Evolutionary conservation across 2,329 filamentous ascomycete species (phyloP).

Genomic region (Helotiales sp.): DNA sequence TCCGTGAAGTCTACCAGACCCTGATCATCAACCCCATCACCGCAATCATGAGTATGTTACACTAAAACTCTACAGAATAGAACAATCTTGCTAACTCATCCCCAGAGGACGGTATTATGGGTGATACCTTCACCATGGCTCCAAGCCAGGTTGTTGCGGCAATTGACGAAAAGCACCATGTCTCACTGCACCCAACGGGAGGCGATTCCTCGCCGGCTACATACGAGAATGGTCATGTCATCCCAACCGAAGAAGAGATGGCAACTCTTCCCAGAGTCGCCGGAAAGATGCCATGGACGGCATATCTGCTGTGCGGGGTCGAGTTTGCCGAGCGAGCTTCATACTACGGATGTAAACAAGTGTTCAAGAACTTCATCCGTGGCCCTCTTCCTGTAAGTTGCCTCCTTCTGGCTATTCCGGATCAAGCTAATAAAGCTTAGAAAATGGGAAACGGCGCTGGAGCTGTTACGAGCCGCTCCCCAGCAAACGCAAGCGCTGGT

Average conservation of each 20-base stretch:
- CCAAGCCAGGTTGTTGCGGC: conserved; percentile 24
- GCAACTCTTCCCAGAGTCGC: conserved; percentile 64
- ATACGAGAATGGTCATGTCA: conserved; percentile 26
- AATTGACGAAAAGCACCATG: conserved; percentile 27
- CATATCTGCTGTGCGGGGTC: conserved; percentile 73
- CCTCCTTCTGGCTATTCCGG: conserved; percentile 27
- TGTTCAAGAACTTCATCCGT: conserved; percentile 66
- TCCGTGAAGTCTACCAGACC: conserved; percentile 4
- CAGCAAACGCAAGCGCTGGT: conserved; percentile 49
- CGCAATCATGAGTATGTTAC: conserved; percentile 25
- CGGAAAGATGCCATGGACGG: conserved; percentile 68
- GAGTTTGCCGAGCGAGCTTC: conserved; percentile 79
- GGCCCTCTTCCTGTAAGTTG: conserved; percentile 57
- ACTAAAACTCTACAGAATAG: background rate
- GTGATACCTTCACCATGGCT: conserved; percentile 28
- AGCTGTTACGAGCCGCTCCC: conserved; percentile 30
- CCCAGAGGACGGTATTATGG: conserved; percentile 25
- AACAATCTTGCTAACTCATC: conserved; percentile 1
- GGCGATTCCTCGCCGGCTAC: conserved; percentile 12
- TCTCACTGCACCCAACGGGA: conserved; percentile 8
- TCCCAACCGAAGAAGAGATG: conserved; percentile 62
- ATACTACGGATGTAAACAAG: conserved; percentile 73
- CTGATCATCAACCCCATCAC: background rate
- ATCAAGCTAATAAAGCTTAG: conserved; percentile 42
- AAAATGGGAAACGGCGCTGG: conserved; percentile 42